Conservation (phyloP, 768 basidiomycete genomes). For the Psilocybe tampanensis region DNA sequence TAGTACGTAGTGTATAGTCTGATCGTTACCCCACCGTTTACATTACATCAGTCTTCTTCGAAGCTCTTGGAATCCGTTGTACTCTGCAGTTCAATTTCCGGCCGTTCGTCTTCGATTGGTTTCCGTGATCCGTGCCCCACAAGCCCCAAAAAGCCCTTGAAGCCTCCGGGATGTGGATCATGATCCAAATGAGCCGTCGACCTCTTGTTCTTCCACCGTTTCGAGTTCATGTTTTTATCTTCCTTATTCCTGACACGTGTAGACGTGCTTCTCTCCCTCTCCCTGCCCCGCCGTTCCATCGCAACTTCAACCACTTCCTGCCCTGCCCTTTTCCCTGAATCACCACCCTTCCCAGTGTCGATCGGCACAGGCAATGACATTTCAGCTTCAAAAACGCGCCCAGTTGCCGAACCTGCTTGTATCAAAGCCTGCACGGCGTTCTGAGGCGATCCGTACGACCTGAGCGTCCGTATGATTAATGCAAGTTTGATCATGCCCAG, state of each 20-base stretch:
- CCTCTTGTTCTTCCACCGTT: not conserved
- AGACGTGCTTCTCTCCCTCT: conserved; percentile 22
- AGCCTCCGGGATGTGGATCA: not conserved
- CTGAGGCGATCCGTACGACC: conserved; percentile 50
- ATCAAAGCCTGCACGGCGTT: conserved; percentile 18
- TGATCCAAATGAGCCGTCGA: not conserved
- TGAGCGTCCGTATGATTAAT: conserved; percentile 64
- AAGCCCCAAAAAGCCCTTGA: not conserved
- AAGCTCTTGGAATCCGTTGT: not conserved
- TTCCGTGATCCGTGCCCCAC: not conserved
- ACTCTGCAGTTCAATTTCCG: not conserved
- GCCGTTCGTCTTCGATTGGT: not conserved
- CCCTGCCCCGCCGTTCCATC: conserved; percentile 29
- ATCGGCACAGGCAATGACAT: not conserved
- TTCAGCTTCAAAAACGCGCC: not conserved
- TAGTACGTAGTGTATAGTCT: too few relatives aligned
- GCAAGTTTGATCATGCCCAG: conserved; percentile 64
- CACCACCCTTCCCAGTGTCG: not conserved
- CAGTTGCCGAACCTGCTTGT: conserved; percentile 10
- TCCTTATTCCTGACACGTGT: conserved; percentile 13
- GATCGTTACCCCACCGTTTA: too few relatives aligned
- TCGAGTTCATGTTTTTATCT: conserved; percentile 8
- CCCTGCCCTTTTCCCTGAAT: conserved; percentile 1
- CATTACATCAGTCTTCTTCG: not conserved
- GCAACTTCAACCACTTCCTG: conserved; percentile 16